Conservation (phyloP, 257 asterid species). For the Nicotiana knightiana region DNA sequence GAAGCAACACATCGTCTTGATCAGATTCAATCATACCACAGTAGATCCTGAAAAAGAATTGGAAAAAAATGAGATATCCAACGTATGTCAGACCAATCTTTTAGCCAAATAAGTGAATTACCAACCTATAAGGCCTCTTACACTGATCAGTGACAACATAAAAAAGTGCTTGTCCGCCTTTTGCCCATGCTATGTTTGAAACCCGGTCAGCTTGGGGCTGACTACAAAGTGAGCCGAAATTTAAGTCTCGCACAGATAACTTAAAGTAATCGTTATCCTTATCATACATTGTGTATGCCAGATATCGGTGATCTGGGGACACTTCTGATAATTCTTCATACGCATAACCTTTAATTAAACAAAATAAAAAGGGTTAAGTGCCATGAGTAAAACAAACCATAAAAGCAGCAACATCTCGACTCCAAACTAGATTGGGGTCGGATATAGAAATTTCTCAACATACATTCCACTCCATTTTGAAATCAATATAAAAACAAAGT, state of each 20-base stretch:
- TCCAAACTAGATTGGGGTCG: not conserved
- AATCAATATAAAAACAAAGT: not conserved
- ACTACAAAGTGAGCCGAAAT: constrained; percentile 65
- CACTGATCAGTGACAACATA: constrained; percentile 77
- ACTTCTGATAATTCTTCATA: constrained; percentile 85
- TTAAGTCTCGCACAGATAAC: constrained; percentile 75
- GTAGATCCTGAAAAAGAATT: constrained; percentile 49
- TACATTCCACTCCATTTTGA: not conserved
- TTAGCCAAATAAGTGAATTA: constrained; percentile 5
- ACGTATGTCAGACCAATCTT: constrained; percentile 6
- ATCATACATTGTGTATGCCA: constrained; percentile 94
- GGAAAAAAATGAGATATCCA: constrained; percentile 11
- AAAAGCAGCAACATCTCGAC: not conserved
- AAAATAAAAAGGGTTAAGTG: not conserved
- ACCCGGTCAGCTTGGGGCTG: constrained; percentile 85
- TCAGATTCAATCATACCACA: constrained; percentile 70
- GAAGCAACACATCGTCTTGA: constrained; percentile 57
- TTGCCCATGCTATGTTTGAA: constrained; percentile 90
- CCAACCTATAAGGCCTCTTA: constrained; percentile 86
- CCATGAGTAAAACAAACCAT: not conserved
- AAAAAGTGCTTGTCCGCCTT: constrained; percentile 66
- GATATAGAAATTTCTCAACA: not conserved
- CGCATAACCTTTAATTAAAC: constrained; percentile 57
- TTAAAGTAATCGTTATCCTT: constrained; percentile 74
- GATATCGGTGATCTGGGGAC: constrained; percentile 91